Evolutionary conservation across 139 green algal species (phyloP), one percentile per base, ranked within the genome.

Genomic region (Pedinophyceae sp.): DNA sequence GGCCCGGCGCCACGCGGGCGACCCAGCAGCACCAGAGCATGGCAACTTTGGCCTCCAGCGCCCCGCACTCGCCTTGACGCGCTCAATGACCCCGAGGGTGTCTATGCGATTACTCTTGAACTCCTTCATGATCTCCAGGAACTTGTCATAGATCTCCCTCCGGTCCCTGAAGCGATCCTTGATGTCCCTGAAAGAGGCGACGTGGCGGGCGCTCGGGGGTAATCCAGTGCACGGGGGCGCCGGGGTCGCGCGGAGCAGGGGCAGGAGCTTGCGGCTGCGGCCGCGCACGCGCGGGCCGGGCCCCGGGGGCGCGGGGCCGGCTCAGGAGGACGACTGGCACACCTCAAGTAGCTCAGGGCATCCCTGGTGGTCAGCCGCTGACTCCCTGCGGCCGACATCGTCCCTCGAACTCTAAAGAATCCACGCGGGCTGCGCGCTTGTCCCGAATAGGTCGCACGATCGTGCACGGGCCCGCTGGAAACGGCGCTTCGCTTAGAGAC

Each of bases 111-210:
- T 54, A 10, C 34, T 52, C 61, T 97, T 98, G 79, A 97, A 97
- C 62, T 97, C 80, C 71, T 97, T 97, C 90, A 98, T 98, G 54
- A 97, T 94, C 47, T 97, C 88, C 59, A 98, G 61, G 57, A 98
- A 98, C 5, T 77, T 86, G 57, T 96, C 77, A 64, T 92, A 93
- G 4, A 93, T 79, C 17, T 81, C 68, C 52, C 85, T 89, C 43
- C 81, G 62, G 55, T 93, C 71, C 17, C 76, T 72, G 48, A 93
- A 89, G 4, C 75, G 68, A 30, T 85, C 80, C 65, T 92, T 89
- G 40, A 87, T 72, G 30, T 80, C 65, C n/a, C n/a, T 65, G 65
- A 28, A 80, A 65, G 27, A 93, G 59, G 61, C 89, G 89, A 22
- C 64, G 66, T 20, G 91, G 50, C 0, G 83, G 82, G 57, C 89